Evolutionary conservation across 345 rosid species (phyloP).

Genomic region (Euphorbia pulcherrima): DNA sequence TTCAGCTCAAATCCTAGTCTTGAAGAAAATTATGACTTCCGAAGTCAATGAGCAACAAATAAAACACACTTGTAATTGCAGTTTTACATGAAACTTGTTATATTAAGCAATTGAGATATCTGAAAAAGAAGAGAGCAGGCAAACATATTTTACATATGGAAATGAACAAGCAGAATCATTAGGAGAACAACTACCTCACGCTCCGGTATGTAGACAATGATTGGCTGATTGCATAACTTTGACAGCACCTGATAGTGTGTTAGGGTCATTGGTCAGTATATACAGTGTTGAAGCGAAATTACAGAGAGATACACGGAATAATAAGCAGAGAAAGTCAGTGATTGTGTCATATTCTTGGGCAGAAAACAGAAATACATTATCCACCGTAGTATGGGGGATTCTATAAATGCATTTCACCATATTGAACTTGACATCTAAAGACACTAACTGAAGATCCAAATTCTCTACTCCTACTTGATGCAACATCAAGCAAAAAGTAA

Average conservation of each 20-base stretch:
- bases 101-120: neutral
- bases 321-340: neutral
- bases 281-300: constrained; percentile 9
- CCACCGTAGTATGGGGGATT: neutral
- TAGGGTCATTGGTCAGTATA: constrained; percentile 10
- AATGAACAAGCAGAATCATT: neutral
- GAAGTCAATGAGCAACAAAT: neutral
- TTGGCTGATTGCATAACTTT: constrained; percentile 67
- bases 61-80: neutral
- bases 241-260: constrained; percentile 63
- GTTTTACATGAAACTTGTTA: neutral
- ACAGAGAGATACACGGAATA: neutral
- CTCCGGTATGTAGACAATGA: constrained; percentile 73
- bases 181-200: constrained; percentile 51
- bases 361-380: neutral
- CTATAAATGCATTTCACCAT: neutral
- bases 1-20: neutral
- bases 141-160: neutral
- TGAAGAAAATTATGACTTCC: neutral
- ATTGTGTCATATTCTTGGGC: neutral
- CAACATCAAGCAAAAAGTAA: neutral
- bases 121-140: neutral
- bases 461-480: neutral
- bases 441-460: constrained; percentile 3
- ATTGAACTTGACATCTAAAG: neutral